Base-by-base conservation (phyloP, 2,329 filamentous ascomycete genomes). In the Colletotrichum gigasporum region DNA sequence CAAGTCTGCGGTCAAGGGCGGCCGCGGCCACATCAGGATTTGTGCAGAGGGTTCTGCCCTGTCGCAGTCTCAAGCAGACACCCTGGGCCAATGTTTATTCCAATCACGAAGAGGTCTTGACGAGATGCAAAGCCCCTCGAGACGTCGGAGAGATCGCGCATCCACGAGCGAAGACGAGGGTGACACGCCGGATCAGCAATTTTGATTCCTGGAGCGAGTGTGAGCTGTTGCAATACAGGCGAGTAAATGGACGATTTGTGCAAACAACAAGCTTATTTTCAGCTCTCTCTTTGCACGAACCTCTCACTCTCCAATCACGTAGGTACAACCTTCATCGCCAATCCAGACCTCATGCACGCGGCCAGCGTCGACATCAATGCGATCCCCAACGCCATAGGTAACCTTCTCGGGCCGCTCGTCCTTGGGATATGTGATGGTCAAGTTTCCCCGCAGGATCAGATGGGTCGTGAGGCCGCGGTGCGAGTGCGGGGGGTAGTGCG, bases 331-430 rank as follows among this genome's bases (percentile, higher is more conserved):
- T 64, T 85, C 78, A 1, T 75, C 69, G 2, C 90, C 90, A 47
- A 92, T 83, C 87, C 89, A 91, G 1, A 92, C 90, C 76, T 92
- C 89, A 69, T 93, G 90, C 11, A 85, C 73, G 61, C 83, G 81
- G 7, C 83, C 82, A 2, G 89, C 87, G 28, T 89, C 88, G 3
- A 93, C 88, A 71, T 92, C 90, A 35, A 92, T 78, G 37, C 90
- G 80, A 39, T 85, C 85, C 2, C 90, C 90, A 1, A 83, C 81
- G 0, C 84, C 81, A 65, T 87, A 88, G 0, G 85, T 88, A 62
- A 83, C 82, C 75, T 87, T 91, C 67, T 78, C 80, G 0, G 84
- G 79, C 26, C 77, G 74, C 16, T 78, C 70, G 61, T 91, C 89
- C 11, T 87, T 75, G 0, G 89, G 90, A 70, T 91, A 93, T 18